phyloP scores from a whole-genome alignment of 192 early-diverging fungal genomes.

The Paraglomus brasilianum region DNA sequence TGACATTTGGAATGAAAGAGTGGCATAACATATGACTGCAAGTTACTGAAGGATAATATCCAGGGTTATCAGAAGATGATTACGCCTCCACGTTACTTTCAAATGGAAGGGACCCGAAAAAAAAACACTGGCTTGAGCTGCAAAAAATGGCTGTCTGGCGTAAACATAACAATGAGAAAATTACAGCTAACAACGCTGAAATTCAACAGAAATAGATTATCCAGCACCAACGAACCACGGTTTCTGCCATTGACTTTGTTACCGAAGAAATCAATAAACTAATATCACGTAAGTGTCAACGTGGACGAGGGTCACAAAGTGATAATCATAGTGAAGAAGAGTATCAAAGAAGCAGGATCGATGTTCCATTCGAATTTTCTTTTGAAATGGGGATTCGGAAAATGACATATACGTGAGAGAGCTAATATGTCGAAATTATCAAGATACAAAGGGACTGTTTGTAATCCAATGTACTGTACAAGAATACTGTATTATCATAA shows the following conservation, averaged over 20 bases:
- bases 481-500: too few relatives aligned
- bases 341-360: too few relatives aligned
- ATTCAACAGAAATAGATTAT: constrained; percentile 26
- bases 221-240: background rate
- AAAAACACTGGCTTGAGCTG: constrained; percentile 16
- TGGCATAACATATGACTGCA: constrained; percentile 27
- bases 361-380: too few relatives aligned
- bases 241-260: constrained; percentile 29
- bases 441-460: too few relatives aligned
- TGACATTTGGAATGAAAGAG: too few relatives aligned
- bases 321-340: too few relatives aligned
- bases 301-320: background rate
- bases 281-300: constrained; percentile 11
- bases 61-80: constrained; percentile 21
- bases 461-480: too few relatives aligned
- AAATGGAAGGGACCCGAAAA: constrained; percentile 28
- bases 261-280: constrained; percentile 20
- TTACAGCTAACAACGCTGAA: constrained; percentile 18
- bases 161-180: constrained; percentile 19
- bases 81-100: constrained; percentile 23
- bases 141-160: constrained; percentile 17
- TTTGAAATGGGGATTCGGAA: too few relatives aligned
- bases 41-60: constrained; percentile 29
- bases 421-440: too few relatives aligned
- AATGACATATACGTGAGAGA: too few relatives aligned